A percentile compares a stretch with the other conserved stretches of the same genome.
Evolutionary conservation across 2,329 filamentous ascomycete species (phyloP).

Genomic region (Penicillium crustosum): DNA sequence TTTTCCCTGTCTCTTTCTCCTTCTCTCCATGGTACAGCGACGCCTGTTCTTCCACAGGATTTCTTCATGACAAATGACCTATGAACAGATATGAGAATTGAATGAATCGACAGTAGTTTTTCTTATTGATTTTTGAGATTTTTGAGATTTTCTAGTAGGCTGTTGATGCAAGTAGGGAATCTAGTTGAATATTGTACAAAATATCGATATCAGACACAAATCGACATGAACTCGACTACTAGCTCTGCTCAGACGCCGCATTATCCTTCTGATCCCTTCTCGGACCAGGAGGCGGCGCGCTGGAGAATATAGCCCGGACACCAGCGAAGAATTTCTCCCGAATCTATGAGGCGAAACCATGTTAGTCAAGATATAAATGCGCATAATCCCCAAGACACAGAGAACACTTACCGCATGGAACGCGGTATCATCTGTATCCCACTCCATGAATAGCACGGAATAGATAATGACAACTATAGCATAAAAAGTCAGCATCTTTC

Average conservation of each 20-base stretch:
- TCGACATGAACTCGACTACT: not conserved
- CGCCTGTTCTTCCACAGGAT: constrained; percentile 21
- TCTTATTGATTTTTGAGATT: not conserved
- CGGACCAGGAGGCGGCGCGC: constrained; percentile 32
- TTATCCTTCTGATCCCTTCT: constrained; percentile 22
- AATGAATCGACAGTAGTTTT: constrained; percentile 15
- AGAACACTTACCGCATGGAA: constrained; percentile 41
- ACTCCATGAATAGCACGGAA: constrained; percentile 47
- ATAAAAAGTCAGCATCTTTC: constrained; percentile 14
- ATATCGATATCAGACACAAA: not conserved
- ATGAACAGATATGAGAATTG: constrained; percentile 30
- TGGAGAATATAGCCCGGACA: constrained; percentile 34
- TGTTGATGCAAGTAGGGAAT: constrained; percentile 6
- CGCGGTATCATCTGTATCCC: constrained; percentile 43
- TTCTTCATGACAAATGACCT: constrained; percentile 24
- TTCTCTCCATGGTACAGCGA: constrained; percentile 20
- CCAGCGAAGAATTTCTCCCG: constrained; percentile 36
- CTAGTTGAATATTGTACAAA: constrained; percentile 8
- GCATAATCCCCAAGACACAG: not conserved
- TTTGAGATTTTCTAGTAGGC: not conserved
- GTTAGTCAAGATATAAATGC: not conserved
- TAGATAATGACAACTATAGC: constrained; percentile 43
- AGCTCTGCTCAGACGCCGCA: constrained; percentile 1
- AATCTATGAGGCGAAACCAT: constrained; percentile 25
- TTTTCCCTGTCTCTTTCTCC: constrained; percentile 1